These are phyloP conservation scores for Cutaneotrichosporon sp. DNA, from an alignment of 1,284 basidiomycete genomes.

Conservation along the genomic window DNA sequence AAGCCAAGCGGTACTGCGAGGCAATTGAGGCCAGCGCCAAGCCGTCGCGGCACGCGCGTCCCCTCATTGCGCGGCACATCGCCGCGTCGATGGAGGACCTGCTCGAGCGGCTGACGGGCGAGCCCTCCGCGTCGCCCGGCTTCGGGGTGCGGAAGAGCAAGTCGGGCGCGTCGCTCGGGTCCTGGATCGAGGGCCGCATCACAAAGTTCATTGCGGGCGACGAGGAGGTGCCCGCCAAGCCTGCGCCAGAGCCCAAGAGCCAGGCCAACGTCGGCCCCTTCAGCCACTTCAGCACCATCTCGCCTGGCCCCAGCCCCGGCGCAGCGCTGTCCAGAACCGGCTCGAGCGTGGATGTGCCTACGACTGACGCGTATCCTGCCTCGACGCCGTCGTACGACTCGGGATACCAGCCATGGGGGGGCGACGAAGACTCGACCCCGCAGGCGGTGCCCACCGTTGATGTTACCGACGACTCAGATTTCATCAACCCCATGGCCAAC, in stretches of 20 bases:
- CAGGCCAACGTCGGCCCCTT: slow-evolving; percentile 67
- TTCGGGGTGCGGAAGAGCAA: slow-evolving; percentile 53
- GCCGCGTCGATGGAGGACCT: slow-evolving; percentile 74
- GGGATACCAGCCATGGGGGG: slow-evolving; percentile 17
- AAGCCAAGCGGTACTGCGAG: slow-evolving; percentile 82
- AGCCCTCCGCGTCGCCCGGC: slow-evolving; percentile 67
- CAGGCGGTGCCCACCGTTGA: slow-evolving; percentile 8
- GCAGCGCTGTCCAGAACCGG: slow-evolving; percentile 28
- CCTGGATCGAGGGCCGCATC: slow-evolving; percentile 88
- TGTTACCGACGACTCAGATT: background rate
- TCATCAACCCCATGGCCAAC: slow-evolving; percentile 4
- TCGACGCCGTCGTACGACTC: background rate
- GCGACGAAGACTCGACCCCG: slow-evolving; percentile 3
- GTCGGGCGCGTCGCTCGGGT: slow-evolving; percentile 82
- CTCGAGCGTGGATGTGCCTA: slow-evolving; percentile 27
- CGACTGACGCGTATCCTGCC: background rate
- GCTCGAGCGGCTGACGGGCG: slow-evolving; percentile 72
- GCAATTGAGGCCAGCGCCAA: slow-evolving; percentile 64
- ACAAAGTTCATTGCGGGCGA: slow-evolving; percentile 96
- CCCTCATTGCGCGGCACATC: slow-evolving; percentile 56
- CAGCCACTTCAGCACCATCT: slow-evolving; percentile 89
- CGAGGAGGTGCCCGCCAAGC: slow-evolving; percentile 47
- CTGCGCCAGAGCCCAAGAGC: slow-evolving; percentile 12
- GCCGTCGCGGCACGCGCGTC: slow-evolving; percentile 20
- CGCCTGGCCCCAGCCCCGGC: slow-evolving; percentile 58